Percentiles rank a stretch among this genome's conserved stretches.
Evolutionary conservation across 176 grass and related monocot genomes (phyloP).

Genomic region (Phyllostachys edulis): DNA sequence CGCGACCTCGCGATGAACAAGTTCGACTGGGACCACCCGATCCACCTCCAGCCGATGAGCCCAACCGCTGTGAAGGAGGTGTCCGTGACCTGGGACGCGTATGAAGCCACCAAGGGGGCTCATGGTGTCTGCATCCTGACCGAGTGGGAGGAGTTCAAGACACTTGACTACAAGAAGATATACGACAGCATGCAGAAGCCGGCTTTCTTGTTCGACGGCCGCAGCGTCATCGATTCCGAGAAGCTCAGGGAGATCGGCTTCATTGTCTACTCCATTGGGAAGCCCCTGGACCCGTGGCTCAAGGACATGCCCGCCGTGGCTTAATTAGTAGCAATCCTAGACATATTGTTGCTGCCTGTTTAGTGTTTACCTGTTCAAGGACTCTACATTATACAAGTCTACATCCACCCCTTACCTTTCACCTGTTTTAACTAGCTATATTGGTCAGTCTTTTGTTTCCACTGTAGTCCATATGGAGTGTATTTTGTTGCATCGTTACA

Average conservation of each 20-base stretch:
- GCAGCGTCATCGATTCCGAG: constrained; percentile 49
- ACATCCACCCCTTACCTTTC: background rate
- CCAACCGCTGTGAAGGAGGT: constrained; percentile 55
- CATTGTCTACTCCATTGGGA: constrained; percentile 66
- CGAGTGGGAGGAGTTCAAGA: constrained; percentile 68
- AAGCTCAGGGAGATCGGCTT: constrained; percentile 56
- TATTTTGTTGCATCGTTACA: constrained; percentile 16
- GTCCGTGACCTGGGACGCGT: constrained; percentile 52
- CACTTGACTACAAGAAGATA: constrained; percentile 59
- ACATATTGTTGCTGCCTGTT: background rate
- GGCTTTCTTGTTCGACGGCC: constrained; percentile 57
- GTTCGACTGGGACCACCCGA: constrained; percentile 69
- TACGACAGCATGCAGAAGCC: constrained; percentile 70
- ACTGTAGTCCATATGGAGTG: background rate
- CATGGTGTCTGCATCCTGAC: constrained; percentile 69
- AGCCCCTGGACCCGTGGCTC: constrained; percentile 63
- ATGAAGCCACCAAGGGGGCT: constrained; percentile 57
- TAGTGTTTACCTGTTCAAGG: background rate
- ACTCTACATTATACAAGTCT: background rate
- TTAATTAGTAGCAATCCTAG: constrained; percentile 20
- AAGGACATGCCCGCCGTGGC: constrained; percentile 68
- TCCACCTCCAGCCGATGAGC: constrained; percentile 65
- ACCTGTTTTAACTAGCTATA: background rate
- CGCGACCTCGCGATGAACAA: constrained; percentile 65
- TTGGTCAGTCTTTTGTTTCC: constrained; percentile 27